These are phyloP conservation scores for Sugiyamaella floridensis DNA, from an alignment of 805 yeast genomes.

Conservation along the genomic window DNA sequence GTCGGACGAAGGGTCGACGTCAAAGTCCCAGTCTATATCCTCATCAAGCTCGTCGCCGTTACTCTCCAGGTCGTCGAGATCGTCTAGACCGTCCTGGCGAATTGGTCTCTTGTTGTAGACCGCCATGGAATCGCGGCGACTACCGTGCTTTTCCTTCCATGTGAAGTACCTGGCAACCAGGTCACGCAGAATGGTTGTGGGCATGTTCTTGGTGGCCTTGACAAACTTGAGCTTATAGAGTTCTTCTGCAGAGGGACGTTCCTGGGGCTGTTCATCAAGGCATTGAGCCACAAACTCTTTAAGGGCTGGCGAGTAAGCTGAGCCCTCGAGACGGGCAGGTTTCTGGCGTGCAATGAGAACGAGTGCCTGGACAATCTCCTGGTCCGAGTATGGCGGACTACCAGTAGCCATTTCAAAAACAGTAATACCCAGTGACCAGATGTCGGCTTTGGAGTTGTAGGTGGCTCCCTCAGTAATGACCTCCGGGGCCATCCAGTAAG, in stretches of 20 bases:
- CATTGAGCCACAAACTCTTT: conserved; percentile 89
- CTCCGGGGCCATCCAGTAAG: conserved; percentile 54
- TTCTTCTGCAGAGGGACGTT: conserved; percentile 82
- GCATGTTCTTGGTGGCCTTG: conserved; percentile 49
- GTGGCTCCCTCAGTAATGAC: conserved; percentile 39
- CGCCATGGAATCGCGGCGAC: conserved; percentile 35
- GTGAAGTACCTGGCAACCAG: conserved; percentile 46
- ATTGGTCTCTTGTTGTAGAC: conserved; percentile 21
- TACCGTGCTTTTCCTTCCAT: conserved; percentile 55
- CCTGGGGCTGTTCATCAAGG: conserved; percentile 87
- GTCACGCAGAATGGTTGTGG: conserved; percentile 61
- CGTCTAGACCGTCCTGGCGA: not conserved
- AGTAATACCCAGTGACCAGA: conserved; percentile 96
- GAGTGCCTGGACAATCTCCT: conserved; percentile 92
- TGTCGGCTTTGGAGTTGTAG: conserved; percentile 74
- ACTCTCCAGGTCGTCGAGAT: conserved; percentile 15
- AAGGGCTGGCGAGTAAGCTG: conserved; percentile 64
- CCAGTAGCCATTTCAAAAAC: conserved; percentile 93
- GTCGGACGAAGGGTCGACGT: conserved; percentile 31
- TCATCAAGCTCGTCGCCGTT: conserved; percentile 27
- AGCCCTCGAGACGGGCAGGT: conserved; percentile 92
- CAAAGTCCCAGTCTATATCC: conserved; percentile 67
- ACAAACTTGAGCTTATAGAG: conserved; percentile 69
- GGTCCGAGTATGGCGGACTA: conserved; percentile 93
- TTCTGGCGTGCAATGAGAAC: conserved; percentile 85